A percentile compares a stretch with the other conserved stretches of the same genome.
These are phyloP conservation scores for Fusarium fujikuroi DNA, from an alignment of 2,329 filamentous ascomycete species.

Conservation along the genomic window DNA sequence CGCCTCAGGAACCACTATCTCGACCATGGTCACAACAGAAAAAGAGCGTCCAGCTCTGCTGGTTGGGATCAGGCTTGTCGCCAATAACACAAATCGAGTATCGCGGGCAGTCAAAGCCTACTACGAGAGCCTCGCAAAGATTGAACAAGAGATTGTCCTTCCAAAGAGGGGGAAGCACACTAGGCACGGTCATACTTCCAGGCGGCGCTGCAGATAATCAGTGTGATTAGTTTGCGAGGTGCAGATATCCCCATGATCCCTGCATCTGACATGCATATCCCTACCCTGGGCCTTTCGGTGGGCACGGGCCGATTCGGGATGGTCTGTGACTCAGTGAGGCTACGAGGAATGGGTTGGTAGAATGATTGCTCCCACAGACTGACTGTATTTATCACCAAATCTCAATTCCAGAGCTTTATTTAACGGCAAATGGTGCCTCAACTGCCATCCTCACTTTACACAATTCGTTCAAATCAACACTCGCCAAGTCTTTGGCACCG, in stretches of 20 bases:
- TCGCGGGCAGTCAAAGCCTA: background rate
- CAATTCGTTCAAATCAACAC: background rate
- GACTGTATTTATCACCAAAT: background rate
- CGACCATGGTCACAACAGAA: background rate
- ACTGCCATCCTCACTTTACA: background rate
- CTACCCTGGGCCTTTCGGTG: too few species aligned
- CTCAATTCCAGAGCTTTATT: background rate
- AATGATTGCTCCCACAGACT: background rate
- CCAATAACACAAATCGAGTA: background rate
- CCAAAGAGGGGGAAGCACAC: background rate
- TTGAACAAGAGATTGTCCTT: background rate
- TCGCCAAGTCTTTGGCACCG: background rate
- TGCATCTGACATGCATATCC: background rate
- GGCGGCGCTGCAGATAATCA: background rate
- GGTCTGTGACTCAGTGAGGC: too few species aligned
- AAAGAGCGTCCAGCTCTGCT: background rate
- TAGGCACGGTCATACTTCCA: background rate
- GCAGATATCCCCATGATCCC: background rate
- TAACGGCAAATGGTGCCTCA: background rate
- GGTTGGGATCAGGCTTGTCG: background rate
- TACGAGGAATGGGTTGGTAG: background rate
- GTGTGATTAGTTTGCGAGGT: background rate
- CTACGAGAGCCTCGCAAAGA: background rate
- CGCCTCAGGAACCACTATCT: background rate
- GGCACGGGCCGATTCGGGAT: background rate